Evolutionary conservation across 495 filamentous ascomycete species (phyloP), one percentile per base, ranked within the genome.

Genomic region (Arthonia radiata): DNA sequence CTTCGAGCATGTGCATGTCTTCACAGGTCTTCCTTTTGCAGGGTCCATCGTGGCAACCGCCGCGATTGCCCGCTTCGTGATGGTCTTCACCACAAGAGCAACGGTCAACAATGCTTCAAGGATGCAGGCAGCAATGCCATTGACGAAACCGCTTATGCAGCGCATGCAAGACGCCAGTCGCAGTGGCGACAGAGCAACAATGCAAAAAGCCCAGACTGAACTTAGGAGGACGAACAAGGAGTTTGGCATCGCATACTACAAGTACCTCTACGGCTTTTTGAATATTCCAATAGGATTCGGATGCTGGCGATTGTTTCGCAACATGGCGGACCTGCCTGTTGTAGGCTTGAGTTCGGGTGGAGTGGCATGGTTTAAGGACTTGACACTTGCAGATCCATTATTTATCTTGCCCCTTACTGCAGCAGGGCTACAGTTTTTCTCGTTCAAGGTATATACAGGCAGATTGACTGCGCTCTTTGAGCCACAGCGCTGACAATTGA

Each of bases 1-100:
- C 5, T 48, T 93, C 17, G 86, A 97, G 49, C 68, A 82, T 40
- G 40, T 86, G 26, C 76, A 93, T 48, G 47, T 92, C 29, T 68
- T 54, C 39, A 40, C 43, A 2, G 78, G 66, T 6, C 44, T 74
- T 27, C 74, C 77, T 1, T 93, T 83, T 86, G 79, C 77, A 67
- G 63, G 48, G 4, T 65, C 74, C 31, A 71, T 93, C 28, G 39
- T 65, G 8, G 38, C 60, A 4, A 55, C 68, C 0, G 66, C 74
- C 18, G 2, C 81, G 0, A 18, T 59, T n/a, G 42, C 79, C 34
- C 68, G 83, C 25, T n/a, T 57, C 1, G 39, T 45, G 6, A 48
- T 86, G 12, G 53, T 92, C 40, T 64, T 67, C 28, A 57, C 66
- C 7, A 61, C 64, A 33, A 35, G 82, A 5, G 41, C 46, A 13